phyloP scores from a whole-genome alignment of 805 yeast genomes.

The Ogataea paraovalis region DNA sequence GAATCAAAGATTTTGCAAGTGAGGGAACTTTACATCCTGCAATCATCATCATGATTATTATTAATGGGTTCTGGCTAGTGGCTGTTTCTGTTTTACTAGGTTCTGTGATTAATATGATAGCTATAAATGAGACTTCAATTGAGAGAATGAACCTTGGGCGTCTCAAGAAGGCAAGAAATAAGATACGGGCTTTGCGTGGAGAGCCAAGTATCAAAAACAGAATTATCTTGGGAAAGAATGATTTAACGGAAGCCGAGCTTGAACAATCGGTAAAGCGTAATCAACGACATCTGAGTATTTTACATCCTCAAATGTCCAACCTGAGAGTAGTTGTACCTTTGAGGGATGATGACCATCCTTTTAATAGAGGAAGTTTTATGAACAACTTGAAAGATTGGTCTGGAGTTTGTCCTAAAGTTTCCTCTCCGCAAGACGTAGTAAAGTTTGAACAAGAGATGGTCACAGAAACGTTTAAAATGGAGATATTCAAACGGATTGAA shows the following conservation, averaged over 20 bases:
- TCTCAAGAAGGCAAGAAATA: slow-evolving; percentile 8
- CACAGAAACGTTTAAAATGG: slow-evolving; percentile 21
- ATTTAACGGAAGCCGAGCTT: slow-evolving; percentile 20
- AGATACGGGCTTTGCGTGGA: slow-evolving; percentile 18
- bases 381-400: slow-evolving; percentile 34
- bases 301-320: slow-evolving; percentile 28
- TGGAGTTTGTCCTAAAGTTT: slow-evolving; percentile 6
- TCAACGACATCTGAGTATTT: slow-evolving; percentile 42
- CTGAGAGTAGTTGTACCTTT: slow-evolving; percentile 36
- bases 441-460: slow-evolving; percentile 28
- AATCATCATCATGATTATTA: slow-evolving; percentile 34
- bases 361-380: slow-evolving; percentile 34
- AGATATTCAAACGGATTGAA: slow-evolving; percentile 22
- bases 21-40: slow-evolving; percentile 20
- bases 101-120: slow-evolving; percentile 40
- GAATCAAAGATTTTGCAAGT: slow-evolving; percentile 24
- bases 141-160: slow-evolving; percentile 34
- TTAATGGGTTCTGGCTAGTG: slow-evolving; percentile 41
- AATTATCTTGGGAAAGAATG: slow-evolving; percentile 17
- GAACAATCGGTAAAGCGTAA: slow-evolving; percentile 14
- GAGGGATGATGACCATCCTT: slow-evolving; percentile 32
- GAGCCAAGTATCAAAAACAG: slow-evolving; percentile 4
- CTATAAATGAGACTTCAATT: slow-evolving; percentile 50
- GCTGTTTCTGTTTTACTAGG: slow-evolving; percentile 40
- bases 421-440: slow-evolving; percentile 14